phyloP scores from a whole-genome alignment of 1,139 yeast genomes.

The Geotrichum klebahnii region DNA sequence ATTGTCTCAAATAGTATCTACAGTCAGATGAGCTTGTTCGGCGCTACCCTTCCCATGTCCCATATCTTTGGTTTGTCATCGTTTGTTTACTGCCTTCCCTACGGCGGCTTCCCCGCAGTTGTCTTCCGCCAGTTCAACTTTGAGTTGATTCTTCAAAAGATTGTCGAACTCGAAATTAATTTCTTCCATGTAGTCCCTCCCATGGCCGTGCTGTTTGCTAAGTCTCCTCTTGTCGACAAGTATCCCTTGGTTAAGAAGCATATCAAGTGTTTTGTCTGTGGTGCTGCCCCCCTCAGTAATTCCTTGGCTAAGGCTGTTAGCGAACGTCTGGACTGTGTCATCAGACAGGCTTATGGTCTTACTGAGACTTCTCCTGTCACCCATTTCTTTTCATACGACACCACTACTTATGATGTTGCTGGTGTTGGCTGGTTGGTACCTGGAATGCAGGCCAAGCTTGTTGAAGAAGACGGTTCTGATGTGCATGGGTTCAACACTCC shows the following conservation, averaged over 20 bases:
- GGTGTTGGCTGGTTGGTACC: constrained; percentile 49
- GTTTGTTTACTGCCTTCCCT: constrained; percentile 30
- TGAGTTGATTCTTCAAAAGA: constrained; percentile 32
- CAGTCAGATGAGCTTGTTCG: constrained; percentile 22
- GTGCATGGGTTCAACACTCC: constrained; percentile 51
- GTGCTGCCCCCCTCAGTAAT: constrained; percentile 42
- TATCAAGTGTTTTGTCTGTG: constrained; percentile 33
- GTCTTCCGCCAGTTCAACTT: constrained; percentile 38
- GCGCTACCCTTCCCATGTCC: constrained; percentile 39
- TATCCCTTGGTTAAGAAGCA: constrained; percentile 30
- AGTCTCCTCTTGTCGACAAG: constrained; percentile 38
- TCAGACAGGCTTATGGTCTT: constrained; percentile 70
- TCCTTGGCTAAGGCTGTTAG: constrained; percentile 32
- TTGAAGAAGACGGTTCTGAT: constrained; percentile 46
- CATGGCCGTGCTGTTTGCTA: constrained; percentile 40
- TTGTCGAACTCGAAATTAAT: constrained; percentile 33
- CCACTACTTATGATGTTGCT: constrained; percentile 26
- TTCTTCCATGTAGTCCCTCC: constrained; percentile 40
- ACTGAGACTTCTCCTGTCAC: constrained; percentile 47
- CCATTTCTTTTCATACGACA: constrained; percentile 25
- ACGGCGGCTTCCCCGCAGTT: constrained; percentile 30
- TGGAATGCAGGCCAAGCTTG: constrained; percentile 47
- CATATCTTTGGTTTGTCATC: constrained; percentile 40
- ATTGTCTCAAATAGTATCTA: constrained; percentile 18
- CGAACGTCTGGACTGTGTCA: constrained; percentile 25